phyloP scores from a whole-genome alignment of 805 yeast species.

The Hanseniaspora nectarophila region DNA sequence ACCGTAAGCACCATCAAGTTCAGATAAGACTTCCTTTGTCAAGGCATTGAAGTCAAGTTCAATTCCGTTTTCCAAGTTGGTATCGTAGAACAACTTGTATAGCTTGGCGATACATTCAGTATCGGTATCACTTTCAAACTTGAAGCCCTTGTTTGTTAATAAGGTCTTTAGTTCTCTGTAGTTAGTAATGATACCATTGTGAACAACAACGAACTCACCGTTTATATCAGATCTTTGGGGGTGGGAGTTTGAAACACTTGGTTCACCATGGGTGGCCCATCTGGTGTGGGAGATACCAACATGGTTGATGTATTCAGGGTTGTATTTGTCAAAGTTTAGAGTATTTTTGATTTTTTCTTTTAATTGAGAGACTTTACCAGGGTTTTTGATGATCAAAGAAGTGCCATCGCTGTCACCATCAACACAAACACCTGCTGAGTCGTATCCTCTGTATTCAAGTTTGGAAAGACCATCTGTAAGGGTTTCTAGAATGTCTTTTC shows the following conservation, averaged over 20 bases:
- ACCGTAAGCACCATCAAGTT: constrained; percentile 96
- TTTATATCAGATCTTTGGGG: constrained; percentile 83
- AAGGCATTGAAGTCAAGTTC: constrained; percentile 81
- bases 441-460: constrained; percentile 95
- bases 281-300: constrained; percentile 98
- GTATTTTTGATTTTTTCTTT: constrained; percentile 46
- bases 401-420: constrained; percentile 75
- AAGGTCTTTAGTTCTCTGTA: constrained; percentile 82
- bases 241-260: constrained; percentile 76
- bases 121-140: constrained; percentile 87
- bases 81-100: constrained; percentile 79
- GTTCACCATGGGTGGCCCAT: constrained; percentile 99
- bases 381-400: constrained; percentile 64
- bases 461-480: constrained; percentile 77
- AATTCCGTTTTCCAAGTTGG: constrained; percentile 56
- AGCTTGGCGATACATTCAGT: constrained; percentile 96
- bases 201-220: constrained; percentile 84
- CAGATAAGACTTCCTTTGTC: constrained; percentile 82
- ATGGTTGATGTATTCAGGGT: constrained; percentile 67
- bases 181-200: constrained; percentile 96
- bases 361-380: constrained; percentile 81
- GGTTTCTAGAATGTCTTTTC: constrained; percentile 87
- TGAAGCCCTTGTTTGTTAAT: constrained; percentile 63
- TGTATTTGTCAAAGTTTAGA: constrained; percentile 14
- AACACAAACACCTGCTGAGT: constrained; percentile 90